A percentile compares a stretch with the other conserved stretches of the same genome.
Conservation (phyloP, 106 monocot species). For the Cymbidium sinense region DNA sequence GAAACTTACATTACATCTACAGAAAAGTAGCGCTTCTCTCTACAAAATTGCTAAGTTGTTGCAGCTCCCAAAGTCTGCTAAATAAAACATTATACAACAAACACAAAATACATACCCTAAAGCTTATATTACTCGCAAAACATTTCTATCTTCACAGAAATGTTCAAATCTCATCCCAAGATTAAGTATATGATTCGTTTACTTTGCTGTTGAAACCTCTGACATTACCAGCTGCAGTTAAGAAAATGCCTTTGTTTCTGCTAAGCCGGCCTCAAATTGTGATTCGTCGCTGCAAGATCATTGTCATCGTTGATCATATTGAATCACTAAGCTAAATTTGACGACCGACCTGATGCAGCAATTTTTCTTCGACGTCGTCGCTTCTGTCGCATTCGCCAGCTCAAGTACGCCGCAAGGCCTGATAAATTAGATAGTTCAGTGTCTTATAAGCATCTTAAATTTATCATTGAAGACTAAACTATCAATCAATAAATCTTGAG, state of each 20-base stretch:
- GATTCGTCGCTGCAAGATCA: no score
- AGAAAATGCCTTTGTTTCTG: neutral
- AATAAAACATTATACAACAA: no score
- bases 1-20: no score
- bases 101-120: no score
- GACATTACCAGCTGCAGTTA: no score
- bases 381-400: conserved; percentile 73
- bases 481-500: no score
- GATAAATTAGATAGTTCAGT: conserved; percentile 9
- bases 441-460: no score
- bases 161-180: neutral
- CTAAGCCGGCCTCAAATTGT: neutral
- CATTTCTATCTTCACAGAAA: neutral
- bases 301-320: neutral
- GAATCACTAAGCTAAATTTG: conserved; percentile 24
- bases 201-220: neutral
- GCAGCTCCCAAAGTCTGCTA: no score
- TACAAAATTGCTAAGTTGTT: no score
- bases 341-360: conserved; percentile 23
- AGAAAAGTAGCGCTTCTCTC: no score
- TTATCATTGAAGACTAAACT: no score
- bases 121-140: no score
- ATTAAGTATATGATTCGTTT: neutral
- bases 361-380: conserved; percentile 60
- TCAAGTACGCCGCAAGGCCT: conserved; percentile 66